Base-by-base conservation (phyloP, 2,329 filamentous ascomycete species). In the Dothiorella sarmentorum region DNA sequence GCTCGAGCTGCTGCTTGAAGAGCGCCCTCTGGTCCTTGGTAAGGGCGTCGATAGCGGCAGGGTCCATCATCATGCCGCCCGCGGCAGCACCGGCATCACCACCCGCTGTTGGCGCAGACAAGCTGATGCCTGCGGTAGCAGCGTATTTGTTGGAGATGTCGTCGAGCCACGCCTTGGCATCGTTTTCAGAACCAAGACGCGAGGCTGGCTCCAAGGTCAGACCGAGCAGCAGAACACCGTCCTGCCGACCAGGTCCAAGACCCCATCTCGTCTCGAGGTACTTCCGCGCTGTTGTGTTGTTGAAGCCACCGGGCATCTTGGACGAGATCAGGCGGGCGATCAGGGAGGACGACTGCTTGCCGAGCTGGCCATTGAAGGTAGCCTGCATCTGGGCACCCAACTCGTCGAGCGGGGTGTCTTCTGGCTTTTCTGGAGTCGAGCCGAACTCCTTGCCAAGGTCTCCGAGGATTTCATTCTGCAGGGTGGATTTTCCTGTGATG, bases 281-380 rank as follows among this genome's bases (percentile, higher is more conserved):
- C 78, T 99, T 99, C 69, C 94, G 85, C 45, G 95, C 90, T 11
- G 91, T 83, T 69, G 93, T 97, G 74, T 97, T 97, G 75, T 97
- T 99, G 85, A 99, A 99, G 62, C 94, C 94, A 79, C 93, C 94
- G 47, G 94, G 94, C 94, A 99, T 99, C 79, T 99, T 99, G 27
- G 94, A 97, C 2, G 94, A 97, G 42, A 99, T 94, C 72, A 99
- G 81, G 66, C 94, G 88, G 51, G 94, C 94, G 73, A 99, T 88
- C 59, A 99, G 84, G 2, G 92, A 95, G 56, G 90, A 88, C 0
- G 94, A 96, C 67, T 97, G 92, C 78, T 99, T 99, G 75, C 94
- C 94, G 62, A 99, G 85, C 78, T 96, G 93, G 67, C 94, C 94
- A 77, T 97, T 94, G 79, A 99, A 99, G n/a, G 93, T 97, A 45